A percentile compares a stretch with the other conserved stretches of the same genome.
Conservation (phyloP, 2,329 filamentous ascomycete genomes). For the Pseudogymnoascus sp. region DNA sequence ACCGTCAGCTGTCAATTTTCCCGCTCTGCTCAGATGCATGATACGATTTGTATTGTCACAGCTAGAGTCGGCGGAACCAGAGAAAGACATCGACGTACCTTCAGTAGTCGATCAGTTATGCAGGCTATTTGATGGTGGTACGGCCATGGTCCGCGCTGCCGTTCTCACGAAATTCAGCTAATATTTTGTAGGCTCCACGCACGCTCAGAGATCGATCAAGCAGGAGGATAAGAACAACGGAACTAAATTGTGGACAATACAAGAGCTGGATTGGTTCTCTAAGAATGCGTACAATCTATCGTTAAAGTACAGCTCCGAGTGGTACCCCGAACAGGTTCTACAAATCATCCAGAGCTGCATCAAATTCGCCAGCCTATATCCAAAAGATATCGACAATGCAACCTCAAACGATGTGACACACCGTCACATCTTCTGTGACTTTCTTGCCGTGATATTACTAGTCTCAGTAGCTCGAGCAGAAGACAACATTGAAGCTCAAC, state of each 20-base stretch:
- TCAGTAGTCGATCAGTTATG: conserved; percentile 44
- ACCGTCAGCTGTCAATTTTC: conserved; percentile 48
- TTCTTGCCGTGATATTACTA: conserved; percentile 51
- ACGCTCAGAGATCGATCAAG: conserved; percentile 38
- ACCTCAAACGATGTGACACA: conserved; percentile 45
- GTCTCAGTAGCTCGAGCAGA: conserved; percentile 46
- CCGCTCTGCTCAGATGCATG: conserved; percentile 57
- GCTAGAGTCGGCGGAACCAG: conserved; percentile 27
- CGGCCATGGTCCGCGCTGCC: conserved; percentile 4
- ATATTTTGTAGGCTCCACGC: conserved; percentile 19
- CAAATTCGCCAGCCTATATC: conserved; percentile 45
- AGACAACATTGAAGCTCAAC: conserved; percentile 43
- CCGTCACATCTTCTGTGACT: conserved; percentile 64
- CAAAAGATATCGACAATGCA: conserved; percentile 37
- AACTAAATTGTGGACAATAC: conserved; percentile 22
- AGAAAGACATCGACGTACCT: conserved; percentile 16
- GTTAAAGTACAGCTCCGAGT: conserved; percentile 50
- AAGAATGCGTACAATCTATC: conserved; percentile 75
- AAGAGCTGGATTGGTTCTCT: conserved; percentile 77
- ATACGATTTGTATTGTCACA: conserved; percentile 45
- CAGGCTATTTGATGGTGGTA: conserved; percentile 45
- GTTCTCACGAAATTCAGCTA: not conserved
- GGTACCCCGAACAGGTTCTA: conserved; percentile 48
- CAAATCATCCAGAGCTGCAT: conserved; percentile 51
- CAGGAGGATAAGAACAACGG: conserved; percentile 34